Conservation (phyloP, 1,284 basidiomycete genomes). For the Termitomyces sp. region DNA sequence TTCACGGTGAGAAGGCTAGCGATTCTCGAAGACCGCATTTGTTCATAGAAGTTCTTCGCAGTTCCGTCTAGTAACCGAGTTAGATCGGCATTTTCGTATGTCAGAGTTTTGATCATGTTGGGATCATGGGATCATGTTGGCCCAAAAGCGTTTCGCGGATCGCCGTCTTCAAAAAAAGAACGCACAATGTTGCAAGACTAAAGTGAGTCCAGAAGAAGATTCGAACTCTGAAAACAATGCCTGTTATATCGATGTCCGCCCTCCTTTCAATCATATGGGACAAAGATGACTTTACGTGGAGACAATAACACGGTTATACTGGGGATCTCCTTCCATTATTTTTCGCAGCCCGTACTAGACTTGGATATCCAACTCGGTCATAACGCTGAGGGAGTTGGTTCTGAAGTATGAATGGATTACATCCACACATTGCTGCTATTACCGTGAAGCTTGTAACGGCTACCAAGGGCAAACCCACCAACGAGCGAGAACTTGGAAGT, state of each 20-base stretch:
- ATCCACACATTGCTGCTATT: conserved; percentile 50
- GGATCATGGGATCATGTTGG: background rate
- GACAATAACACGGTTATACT: background rate
- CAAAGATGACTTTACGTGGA: background rate
- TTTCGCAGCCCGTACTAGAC: background rate
- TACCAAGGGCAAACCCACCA: conserved; percentile 45
- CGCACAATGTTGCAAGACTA: background rate
- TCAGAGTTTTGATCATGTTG: background rate
- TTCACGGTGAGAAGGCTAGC: background rate
- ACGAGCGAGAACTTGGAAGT: conserved; percentile 78
- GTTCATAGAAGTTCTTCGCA: background rate
- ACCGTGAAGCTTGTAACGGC: background rate
- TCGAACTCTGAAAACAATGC: background rate
- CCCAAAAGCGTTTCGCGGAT: background rate
- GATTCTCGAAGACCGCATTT: background rate
- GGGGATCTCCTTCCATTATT: background rate
- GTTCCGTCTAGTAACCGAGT: background rate
- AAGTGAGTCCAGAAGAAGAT: background rate
- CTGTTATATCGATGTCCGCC: too few species aligned
- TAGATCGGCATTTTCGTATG: too few species aligned
- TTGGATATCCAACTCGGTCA: background rate
- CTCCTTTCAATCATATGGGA: background rate
- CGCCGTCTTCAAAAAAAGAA: background rate
- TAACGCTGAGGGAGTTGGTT: background rate
- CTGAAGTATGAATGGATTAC: conserved; percentile 53